Evolutionary conservation across 1,284 basidiomycete species (phyloP).

Genomic region (Heliocybe sulcata): DNA sequence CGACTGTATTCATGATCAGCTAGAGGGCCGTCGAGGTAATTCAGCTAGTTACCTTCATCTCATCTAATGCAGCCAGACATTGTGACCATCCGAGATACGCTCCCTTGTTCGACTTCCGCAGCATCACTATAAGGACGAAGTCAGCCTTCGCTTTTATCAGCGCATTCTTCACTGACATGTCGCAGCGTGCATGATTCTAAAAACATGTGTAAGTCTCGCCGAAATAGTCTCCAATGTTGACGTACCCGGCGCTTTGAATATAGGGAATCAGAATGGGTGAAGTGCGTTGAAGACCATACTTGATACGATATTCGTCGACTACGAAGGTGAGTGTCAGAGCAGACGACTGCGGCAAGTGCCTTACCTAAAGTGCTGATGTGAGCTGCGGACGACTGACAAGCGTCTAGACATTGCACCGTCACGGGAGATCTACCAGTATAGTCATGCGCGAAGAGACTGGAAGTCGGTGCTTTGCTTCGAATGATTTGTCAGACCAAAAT

Average conservation of each 20-base stretch:
- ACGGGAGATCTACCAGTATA: background rate
- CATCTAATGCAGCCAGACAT: background rate
- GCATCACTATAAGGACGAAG: no score
- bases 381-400: conserved; percentile 70
- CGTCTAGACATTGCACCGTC: conserved; percentile 33
- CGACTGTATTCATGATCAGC: background rate
- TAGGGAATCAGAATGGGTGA: conserved; percentile 72
- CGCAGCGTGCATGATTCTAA: conserved; percentile 77
- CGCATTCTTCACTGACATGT: conserved; percentile 55
- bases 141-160: no score
- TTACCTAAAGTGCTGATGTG: conserved; percentile 67
- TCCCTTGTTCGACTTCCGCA: background rate
- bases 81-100: background rate
- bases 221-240: conserved; percentile 7
- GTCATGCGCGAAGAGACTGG: background rate
- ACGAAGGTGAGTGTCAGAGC: background rate
- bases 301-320: conserved; percentile 56
- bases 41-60: background rate
- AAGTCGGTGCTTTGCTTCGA: background rate
- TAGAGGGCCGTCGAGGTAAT: background rate
- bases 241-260: conserved; percentile 70
- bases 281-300: conserved; percentile 53
- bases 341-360: conserved; percentile 6
- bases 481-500: background rate
- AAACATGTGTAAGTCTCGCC: conserved; percentile 6